Base-by-base conservation (phyloP, 164 flowering plant species). In the Warburgia ugandensis region DNA sequence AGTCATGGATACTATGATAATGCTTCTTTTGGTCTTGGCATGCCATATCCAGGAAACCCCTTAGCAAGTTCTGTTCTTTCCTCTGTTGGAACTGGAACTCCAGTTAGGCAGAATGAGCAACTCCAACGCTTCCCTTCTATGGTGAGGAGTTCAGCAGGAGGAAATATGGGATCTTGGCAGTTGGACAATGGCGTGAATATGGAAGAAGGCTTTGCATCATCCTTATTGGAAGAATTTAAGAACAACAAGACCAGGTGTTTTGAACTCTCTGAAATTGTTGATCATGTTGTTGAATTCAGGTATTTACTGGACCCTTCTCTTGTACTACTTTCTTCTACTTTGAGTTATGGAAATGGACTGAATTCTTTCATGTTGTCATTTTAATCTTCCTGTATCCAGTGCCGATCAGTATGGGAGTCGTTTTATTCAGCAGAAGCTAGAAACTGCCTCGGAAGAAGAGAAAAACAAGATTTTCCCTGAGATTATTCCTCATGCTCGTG, bases 271-370 rank as follows among this genome's bases (percentile, higher is more conserved):
- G 95, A 92, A 27, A 75, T 92, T 66, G 68, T 56, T 60, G 87
- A 60, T 45, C 89, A 86, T 72, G 81, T 88, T 19, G 74, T 88
- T 74, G 94, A 92, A 60, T 86, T 92, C 76, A 87, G 98, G 98
- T 85, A 69, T 52, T 48, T 32, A 3, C 13, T 36, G 43, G 2
- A 23, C 10, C 35, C 26, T 29, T 39, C 11, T 36, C 38, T 53
- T 20, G 22, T 53, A n/a, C 45, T 45, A 6, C 38, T 17, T 55
- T 58, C 9, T 48, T 17, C 19, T 60, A 14, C 21, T 51, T 3
- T 48, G 11, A 26, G 45, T n/a, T 33, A 16, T 11, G 13, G 8
- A 17, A 29, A 22, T 40, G 17, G 21, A 28, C 57, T 61, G 26
- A 54, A 17, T 40, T 30, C 31, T 44, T 31, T 26, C 5, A n/a